phyloP scores from a whole-genome alignment of 164 flowering plant genomes.

The Pachysandra terminalis region DNA sequence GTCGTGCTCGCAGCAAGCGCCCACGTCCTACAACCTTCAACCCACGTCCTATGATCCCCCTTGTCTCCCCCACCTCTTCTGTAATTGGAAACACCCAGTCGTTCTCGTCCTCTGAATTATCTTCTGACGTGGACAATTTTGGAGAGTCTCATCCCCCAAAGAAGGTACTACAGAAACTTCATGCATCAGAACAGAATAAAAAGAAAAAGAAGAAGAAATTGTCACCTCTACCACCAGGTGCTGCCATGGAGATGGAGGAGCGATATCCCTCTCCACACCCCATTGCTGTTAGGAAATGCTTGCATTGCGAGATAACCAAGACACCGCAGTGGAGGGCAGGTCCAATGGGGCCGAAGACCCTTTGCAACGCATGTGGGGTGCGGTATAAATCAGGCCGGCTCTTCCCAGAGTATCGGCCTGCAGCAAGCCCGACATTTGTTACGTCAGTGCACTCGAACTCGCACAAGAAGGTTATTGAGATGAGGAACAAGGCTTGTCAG shows the following conservation, averaged over 20 bases:
- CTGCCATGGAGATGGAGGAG: slow-evolving; percentile 9
- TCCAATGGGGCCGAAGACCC: slow-evolving; percentile 93
- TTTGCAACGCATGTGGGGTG: slow-evolving; percentile 96
- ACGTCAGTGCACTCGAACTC: slow-evolving; percentile 83
- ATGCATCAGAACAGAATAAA: slow-evolving; percentile 29
- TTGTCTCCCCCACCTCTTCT: slow-evolving; percentile 45
- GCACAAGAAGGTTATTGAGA: slow-evolving; percentile 88
- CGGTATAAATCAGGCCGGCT: slow-evolving; percentile 89
- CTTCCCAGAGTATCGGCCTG: slow-evolving; percentile 95
- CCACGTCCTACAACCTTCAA: slow-evolving; percentile 73
- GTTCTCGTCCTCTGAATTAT: slow-evolving; percentile 14
- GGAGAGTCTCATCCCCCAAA: slow-evolving; percentile 47
- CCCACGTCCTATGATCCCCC: slow-evolving; percentile 51
- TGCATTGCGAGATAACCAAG: slow-evolving; percentile 90
- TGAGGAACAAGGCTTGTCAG: slow-evolving; percentile 46
- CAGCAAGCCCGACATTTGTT: slow-evolving; percentile 88
- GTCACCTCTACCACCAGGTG: slow-evolving; percentile 19
- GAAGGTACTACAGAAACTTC: slow-evolving; percentile 31
- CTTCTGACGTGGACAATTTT: slow-evolving; percentile 40
- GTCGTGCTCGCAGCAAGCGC: slow-evolving; percentile 86
- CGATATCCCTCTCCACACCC: slow-evolving; percentile 12
- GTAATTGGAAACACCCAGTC: slow-evolving; percentile 19
- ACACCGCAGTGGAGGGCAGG: slow-evolving; percentile 99
- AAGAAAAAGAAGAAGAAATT: slow-evolving; percentile 60
- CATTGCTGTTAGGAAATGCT: slow-evolving; percentile 56